These are phyloP conservation scores for Thelonectria olida DNA, from an alignment of 2,329 filamentous ascomycete species.

Conservation along the genomic window DNA sequence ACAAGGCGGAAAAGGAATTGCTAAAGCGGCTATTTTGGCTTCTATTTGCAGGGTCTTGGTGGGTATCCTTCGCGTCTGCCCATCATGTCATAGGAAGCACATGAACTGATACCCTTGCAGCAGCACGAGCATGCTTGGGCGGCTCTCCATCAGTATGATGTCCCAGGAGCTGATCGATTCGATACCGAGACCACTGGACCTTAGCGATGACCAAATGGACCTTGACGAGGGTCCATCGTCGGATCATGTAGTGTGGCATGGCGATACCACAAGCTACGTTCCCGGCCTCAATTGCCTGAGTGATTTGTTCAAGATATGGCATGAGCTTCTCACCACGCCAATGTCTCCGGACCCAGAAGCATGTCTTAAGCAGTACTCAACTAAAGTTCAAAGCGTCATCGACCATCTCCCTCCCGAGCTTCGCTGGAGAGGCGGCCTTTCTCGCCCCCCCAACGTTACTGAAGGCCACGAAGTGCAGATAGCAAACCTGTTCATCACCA, in stretches of 20 bases:
- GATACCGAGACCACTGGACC: constrained; percentile 35
- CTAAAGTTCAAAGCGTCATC: constrained; percentile 40
- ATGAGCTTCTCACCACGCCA: constrained; percentile 36
- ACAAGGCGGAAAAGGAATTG: constrained; percentile 42
- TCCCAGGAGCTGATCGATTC: constrained; percentile 32
- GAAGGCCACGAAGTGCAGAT: constrained; percentile 49
- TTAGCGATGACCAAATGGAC: constrained; percentile 45
- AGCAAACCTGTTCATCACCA: constrained; percentile 49
- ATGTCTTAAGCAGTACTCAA: constrained; percentile 23
- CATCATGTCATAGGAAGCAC: neutral
- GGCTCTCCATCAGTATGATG: constrained; percentile 37
- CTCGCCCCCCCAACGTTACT: constrained; percentile 40
- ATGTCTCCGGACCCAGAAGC: constrained; percentile 11
- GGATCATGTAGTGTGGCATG: constrained; percentile 42
- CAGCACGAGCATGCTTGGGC: constrained; percentile 42
- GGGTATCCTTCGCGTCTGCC: constrained; percentile 6
- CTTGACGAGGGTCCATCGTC: neutral
- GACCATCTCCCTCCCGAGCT: constrained; percentile 46
- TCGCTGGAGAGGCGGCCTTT: constrained; percentile 48
- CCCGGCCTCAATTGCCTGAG: constrained; percentile 46
- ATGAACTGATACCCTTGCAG: constrained; percentile 25
- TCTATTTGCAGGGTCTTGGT: constrained; percentile 43
- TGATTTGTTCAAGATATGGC: constrained; percentile 47
- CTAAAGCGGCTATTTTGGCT: constrained; percentile 48
- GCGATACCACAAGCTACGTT: constrained; percentile 43